Evolutionary conservation across 1,284 basidiomycete genomes (phyloP).

Genomic region (Stereum hirsutum): DNA sequence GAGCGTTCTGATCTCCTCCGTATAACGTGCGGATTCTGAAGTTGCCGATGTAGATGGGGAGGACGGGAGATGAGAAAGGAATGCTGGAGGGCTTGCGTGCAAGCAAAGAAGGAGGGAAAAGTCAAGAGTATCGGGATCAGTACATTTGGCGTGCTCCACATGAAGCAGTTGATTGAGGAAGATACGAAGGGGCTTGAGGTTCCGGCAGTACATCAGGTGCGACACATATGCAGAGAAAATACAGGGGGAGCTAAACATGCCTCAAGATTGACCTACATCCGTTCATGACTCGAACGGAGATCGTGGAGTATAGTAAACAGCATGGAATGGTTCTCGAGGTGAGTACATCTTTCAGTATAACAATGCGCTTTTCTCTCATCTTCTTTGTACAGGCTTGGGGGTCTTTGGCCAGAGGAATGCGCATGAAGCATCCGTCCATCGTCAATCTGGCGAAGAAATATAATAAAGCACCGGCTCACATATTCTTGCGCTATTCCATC

Average conservation of each 20-base stretch:
- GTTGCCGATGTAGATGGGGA: too few relatives aligned
- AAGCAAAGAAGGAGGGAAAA: constrained; percentile 51
- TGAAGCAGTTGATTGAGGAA: constrained; percentile 47
- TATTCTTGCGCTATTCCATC: constrained; percentile 70
- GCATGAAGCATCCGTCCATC: constrained; percentile 40
- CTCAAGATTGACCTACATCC: constrained; percentile 62
- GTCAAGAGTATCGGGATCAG: constrained; percentile 62
- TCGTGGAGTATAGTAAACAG: constrained; percentile 51
- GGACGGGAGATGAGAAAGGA: constrained; percentile 41
- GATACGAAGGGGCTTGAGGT: constrained; percentile 38
- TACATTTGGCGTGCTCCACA: constrained; percentile 60
- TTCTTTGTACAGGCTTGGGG: constrained; percentile 36
- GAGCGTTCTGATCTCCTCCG: too few relatives aligned
- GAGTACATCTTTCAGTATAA: constrained; percentile 26
- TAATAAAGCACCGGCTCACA: constrained; percentile 52
- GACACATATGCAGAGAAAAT: constrained; percentile 7
- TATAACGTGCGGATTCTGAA: too few relatives aligned
- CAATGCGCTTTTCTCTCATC: constrained; percentile 19
- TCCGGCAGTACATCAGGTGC: constrained; percentile 62
- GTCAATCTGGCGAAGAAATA: constrained; percentile 38
- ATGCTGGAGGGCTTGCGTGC: constrained; percentile 47
- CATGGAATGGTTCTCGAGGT: constrained; percentile 61
- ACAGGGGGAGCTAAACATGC: background rate
- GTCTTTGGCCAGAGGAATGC: constrained; percentile 40
- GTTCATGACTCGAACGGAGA: constrained; percentile 59